Conservation (phyloP, 2,329 filamentous ascomycete species). For the Colletotrichum incanum region DNA sequence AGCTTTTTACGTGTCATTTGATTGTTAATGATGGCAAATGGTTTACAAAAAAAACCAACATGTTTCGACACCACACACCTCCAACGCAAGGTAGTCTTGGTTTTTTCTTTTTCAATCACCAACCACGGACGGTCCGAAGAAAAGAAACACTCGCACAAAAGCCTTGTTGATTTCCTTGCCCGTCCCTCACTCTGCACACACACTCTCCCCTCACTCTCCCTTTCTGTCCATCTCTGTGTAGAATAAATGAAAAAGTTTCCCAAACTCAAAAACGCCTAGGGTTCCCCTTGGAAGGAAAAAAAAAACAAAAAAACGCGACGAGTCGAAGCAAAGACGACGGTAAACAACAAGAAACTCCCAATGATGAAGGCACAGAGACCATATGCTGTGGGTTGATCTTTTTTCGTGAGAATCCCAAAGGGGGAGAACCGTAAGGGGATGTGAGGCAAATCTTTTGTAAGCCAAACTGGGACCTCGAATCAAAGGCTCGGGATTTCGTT, state of each 20-base stretch:
- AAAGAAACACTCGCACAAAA: background rate
- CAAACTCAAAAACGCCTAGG: conserved; percentile 41
- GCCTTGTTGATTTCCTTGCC: background rate
- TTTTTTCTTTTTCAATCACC: conserved; percentile 3
- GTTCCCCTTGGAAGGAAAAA: background rate
- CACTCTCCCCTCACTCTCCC: background rate
- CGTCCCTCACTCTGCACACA: background rate
- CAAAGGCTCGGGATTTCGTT: conserved; percentile 10
- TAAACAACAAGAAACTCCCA: conserved; percentile 38
- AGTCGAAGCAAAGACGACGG: background rate
- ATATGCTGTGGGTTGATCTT: conserved; percentile 35
- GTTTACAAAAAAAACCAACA: conserved; percentile 4
- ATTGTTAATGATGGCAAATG: conserved; percentile 6
- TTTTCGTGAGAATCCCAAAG: conserved; percentile 37
- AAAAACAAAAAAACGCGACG: background rate
- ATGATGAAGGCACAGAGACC: conserved; percentile 41
- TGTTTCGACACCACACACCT: background rate
- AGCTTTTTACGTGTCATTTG: conserved; percentile 11
- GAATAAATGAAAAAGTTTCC: conserved; percentile 11
- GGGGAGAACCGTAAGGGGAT: conserved; percentile 5
- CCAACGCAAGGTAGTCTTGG: background rate
- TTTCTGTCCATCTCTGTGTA: conserved; percentile 33
- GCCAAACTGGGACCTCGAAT: conserved; percentile 4
- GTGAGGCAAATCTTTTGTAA: conserved; percentile 17
- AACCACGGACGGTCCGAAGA: background rate